Evolutionary conservation across 1,139 yeast genomes (phyloP), one percentile per base, ranked within the genome.

Genomic region (Yamadazyma oceani): DNA sequence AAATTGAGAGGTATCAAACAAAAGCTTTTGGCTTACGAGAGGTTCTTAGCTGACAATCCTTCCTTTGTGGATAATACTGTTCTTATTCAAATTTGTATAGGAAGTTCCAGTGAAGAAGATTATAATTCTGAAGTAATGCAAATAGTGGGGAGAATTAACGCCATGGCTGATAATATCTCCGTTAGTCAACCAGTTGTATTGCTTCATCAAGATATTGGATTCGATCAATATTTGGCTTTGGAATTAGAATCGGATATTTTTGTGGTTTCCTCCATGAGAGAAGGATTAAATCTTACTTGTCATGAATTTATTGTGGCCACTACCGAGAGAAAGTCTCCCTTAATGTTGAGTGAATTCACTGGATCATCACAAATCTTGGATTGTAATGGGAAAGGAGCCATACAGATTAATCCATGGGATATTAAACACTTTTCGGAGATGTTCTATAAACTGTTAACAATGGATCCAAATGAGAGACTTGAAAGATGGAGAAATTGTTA

Each of bases 271-370:
- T 85, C 96, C 1, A 77, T 92, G 73, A 80, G 98, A 56, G 99
- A 94, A 60, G 98, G 98, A 14, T 85, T 92, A 86, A 92, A 92
- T 54, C 69, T 92, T 55, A 89, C 98, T 0, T 89, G 97, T 53
- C 98, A 94, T 55, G 98, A 92, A 58, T 94, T 85, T 57, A 78
- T 89, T 26, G 83, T 82, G 40, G 88, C 96, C 17, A 79, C 95
- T 3, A 67, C 73, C 21, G 80, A 77, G 29, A 75, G 78, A 45
- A 80, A 85, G 47, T 85, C 96, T 0, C 96, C 97, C 0, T 72
- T 92, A 48, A 74, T 92, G 41, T 63, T 92, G 42, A 85, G 96
- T 27, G 99, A 92, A 59, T 92, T 94, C 51, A 89, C 97, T 0
- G 98, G 98, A 1, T 85, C 96, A 11, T 95, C 97, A 0, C 74